Evolutionary conservation across 2,329 filamentous ascomycete species (phyloP), one percentile per base, ranked within the genome.

Genomic region (Dactylella cylindrospora): DNA sequence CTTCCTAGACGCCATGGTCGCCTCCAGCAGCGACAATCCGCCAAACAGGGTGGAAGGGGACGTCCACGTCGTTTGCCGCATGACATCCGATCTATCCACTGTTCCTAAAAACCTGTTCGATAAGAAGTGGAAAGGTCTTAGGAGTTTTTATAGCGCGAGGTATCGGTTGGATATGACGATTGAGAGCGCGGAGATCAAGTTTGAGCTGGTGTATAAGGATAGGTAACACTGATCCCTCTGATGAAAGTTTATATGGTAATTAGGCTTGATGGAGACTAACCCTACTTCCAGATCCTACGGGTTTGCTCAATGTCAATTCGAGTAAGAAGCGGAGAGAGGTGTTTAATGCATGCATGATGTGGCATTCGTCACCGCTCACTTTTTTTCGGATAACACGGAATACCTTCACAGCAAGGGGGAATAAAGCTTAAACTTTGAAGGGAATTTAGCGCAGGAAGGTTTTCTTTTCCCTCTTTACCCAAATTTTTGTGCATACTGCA

Each of bases 141-240:
- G 57, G 20, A 62, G 57, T 10, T 62, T 62, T 33, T 62, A 62
- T 31, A 62, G 57, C 22, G 57, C 57, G 26, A 29, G 57, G 49
- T 62, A 62, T 39, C 36, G 57, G 5, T 19, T 62, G 20, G 57
- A 62, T 20, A 62, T 62, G 57, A 62, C 57, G 31, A 62, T 62
- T 23, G 57, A 62, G 49, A 62, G 57, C 20, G 57, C 44, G 9
- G 57, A 62, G 38, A 62, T 62, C 12, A 62, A 62, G n/a, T 62
- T 62, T 26, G 57, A 62, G 43, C 40, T 62, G 31, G 57, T 62
- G 17, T 62, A 62, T 45, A 62, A 62, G 28, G 57, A 62, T 10
- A 41, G 32, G 57, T 62, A 44, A 44, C 43, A 26, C 12, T 29
- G 8, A 12, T 22, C 17, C 19, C 9, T 7, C 22, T 12, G 2